A percentile compares a stretch with the other conserved stretches of the same genome.
These are phyloP conservation scores for Dothistroma pini DNA, from an alignment of 2,329 filamentous ascomycete species.

Conservation along the genomic window DNA sequence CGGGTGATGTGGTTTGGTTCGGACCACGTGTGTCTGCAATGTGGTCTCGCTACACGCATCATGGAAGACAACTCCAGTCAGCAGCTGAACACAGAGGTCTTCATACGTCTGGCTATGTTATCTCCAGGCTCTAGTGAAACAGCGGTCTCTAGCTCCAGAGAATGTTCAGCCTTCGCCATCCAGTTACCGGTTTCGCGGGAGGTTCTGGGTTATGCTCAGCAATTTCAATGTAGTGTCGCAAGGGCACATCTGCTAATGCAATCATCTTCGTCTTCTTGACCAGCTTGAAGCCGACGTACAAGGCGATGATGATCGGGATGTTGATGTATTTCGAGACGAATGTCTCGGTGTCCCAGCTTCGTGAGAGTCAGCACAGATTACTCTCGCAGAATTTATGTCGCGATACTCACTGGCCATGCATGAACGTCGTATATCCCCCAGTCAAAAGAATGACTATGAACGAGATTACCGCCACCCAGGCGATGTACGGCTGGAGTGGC, in stretches of 20 bases:
- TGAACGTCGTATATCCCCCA: slow-evolving; percentile 52
- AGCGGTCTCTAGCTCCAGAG: slow-evolving; percentile 10
- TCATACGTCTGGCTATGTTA: not conserved
- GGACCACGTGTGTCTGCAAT: no score
- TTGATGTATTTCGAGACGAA: slow-evolving; percentile 62
- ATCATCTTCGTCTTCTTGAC: slow-evolving; percentile 48
- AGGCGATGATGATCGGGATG: slow-evolving; percentile 55
- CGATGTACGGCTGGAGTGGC: slow-evolving; percentile 62
- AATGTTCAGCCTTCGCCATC: slow-evolving; percentile 15
- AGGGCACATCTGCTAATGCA: slow-evolving; percentile 12
- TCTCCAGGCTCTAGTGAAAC: not conserved
- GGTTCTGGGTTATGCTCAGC: slow-evolving; percentile 16
- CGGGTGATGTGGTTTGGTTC: not conserved
- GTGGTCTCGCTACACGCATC: no score
- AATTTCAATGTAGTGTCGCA: slow-evolving; percentile 17
- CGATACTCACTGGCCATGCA: slow-evolving; percentile 46
- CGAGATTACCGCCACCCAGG: slow-evolving; percentile 56
- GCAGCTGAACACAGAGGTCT: no score
- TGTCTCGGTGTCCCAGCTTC: slow-evolving; percentile 51
- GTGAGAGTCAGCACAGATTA: not conserved
- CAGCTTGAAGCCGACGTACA: slow-evolving; percentile 55
- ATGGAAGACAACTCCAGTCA: no score
- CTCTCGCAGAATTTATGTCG: no score
- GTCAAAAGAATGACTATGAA: slow-evolving; percentile 46
- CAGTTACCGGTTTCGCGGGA: slow-evolving; percentile 9